Evolutionary conservation across 345 rosid species (phyloP), one percentile per base, ranked within the genome.

Genomic region (Aquilaria sinensis): DNA sequence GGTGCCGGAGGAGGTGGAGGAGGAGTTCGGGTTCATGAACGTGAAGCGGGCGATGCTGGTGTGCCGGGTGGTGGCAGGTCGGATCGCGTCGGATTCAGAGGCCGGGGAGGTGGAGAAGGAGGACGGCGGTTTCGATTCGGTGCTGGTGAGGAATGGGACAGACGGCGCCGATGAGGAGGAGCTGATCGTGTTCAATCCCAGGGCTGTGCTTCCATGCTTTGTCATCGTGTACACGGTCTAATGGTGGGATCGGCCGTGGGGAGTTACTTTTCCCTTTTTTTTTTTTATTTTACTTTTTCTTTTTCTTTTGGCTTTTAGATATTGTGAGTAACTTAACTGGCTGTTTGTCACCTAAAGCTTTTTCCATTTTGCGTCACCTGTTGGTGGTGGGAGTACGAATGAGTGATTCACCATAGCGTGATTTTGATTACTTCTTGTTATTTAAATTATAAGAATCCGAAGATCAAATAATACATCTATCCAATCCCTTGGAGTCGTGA

Each of bases 201-300:
- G 95, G 91, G 97, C 97, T 56, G 93, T 90, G 78, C 97, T 94
- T 73, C 96, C 99, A 66, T 94, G 97, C 81, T 94, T 90, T 61
- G 89, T 86, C 45, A 88, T 94, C 15, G 96, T 94, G 65, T 94
- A 88, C 69, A 74, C 88, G 41, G 77, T 70, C 63, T 67, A 69
- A 68, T 52, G 5, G 65, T 65, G 66, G 23, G 23, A 23, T 23
- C 23, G 23, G 23, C 23, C 23, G 23, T 23, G 23, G 23, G 23
- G 23, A 23, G 23, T 23, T 23, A 23, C 23, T 0, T 23, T 23
- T 23, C 23, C 23, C 23, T 23, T 23, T 23, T 23, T 23, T 23
- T 23, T 23, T 23, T 23, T 23, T 23, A 23, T 23, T 23, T 23
- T 23, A 23, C 23, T 23, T 23, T 23, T 23, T 23, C 23, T 23